Evolutionary conservation across 768 basidiomycete genomes (phyloP).

Genomic region (Kwoniella newhampshirensis): DNA sequence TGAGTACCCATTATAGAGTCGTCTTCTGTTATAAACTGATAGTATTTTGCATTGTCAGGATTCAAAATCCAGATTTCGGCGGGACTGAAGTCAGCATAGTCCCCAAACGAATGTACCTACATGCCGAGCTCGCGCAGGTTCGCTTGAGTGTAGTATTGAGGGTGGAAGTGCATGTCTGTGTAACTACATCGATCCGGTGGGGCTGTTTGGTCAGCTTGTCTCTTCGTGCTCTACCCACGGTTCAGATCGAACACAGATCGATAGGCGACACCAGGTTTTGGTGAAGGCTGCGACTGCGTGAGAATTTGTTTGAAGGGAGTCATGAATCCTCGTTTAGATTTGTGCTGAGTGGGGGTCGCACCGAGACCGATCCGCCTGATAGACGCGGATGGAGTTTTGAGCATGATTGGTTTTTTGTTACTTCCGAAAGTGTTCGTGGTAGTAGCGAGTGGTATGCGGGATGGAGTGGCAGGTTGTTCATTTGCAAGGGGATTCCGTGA

Average conservation of each 20-base stretch:
- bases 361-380: conserved; percentile 45
- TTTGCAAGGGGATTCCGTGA: not conserved
- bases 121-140: conserved; percentile 38
- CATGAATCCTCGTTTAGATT: conserved; percentile 27
- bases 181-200: conserved; percentile 21
- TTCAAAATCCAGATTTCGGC: conserved; percentile 37
- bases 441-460: conserved; percentile 20
- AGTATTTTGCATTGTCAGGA: conserved; percentile 27
- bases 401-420: conserved; percentile 24
- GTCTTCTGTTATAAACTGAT: conserved; percentile 32
- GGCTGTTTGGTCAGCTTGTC: conserved; percentile 19
- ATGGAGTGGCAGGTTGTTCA: not conserved
- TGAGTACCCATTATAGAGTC: conserved; percentile 15
- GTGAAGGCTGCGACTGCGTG: not conserved
- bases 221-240: conserved; percentile 22
- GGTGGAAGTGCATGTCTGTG: conserved; percentile 32
- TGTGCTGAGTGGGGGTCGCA: conserved; percentile 25
- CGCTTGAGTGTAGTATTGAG: conserved; percentile 26
- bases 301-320: conserved; percentile 43
- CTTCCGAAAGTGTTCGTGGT: conserved; percentile 21
- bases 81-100: conserved; percentile 28
- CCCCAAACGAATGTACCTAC: conserved; percentile 21
- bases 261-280: not conserved
- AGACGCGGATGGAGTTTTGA: conserved; percentile 29
- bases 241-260: conserved; percentile 35